phyloP scores from a whole-genome alignment of 257 asterid genomes.

The Lantana camara region DNA sequence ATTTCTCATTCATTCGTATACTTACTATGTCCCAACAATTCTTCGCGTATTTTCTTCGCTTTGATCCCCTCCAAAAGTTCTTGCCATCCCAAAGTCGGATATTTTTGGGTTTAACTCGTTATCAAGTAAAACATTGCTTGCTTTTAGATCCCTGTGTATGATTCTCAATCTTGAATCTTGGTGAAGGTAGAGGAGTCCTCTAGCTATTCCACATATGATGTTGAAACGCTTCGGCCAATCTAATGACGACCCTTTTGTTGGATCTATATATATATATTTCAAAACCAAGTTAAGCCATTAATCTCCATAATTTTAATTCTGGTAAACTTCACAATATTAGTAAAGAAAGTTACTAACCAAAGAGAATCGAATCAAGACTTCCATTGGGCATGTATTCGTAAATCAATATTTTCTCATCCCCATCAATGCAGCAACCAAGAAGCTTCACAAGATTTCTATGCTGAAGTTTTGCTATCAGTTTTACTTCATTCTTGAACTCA shows the following conservation, averaged over 20 bases:
- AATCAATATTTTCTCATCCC: slow-evolving; percentile 34
- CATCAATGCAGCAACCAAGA: slow-evolving; percentile 36
- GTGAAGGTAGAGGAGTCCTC: slow-evolving; percentile 33
- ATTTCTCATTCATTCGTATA: neutral
- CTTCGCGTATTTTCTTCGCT: slow-evolving; percentile 11
- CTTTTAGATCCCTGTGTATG: slow-evolving; percentile 26
- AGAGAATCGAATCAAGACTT: slow-evolving; percentile 35
- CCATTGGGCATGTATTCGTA: slow-evolving; percentile 42
- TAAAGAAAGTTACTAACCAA: slow-evolving; percentile 19
- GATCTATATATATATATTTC: neutral
- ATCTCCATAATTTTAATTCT: neutral
- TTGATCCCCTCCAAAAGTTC: slow-evolving; percentile 20
- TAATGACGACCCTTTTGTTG: neutral
- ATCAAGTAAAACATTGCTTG: slow-evolving; percentile 32
- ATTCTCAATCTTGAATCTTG: slow-evolving; percentile 34
- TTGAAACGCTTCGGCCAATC: neutral
- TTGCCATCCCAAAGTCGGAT: slow-evolving; percentile 27
- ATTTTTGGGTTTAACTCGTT: slow-evolving; percentile 21
- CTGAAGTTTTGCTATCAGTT: slow-evolving; percentile 36
- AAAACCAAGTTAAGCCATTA: neutral
- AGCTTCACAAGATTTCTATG: slow-evolving; percentile 44
- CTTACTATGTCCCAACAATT: neutral
- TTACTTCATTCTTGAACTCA: slow-evolving; percentile 43
- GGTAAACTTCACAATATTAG: neutral
- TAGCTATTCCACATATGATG: neutral